phyloP scores from a whole-genome alignment of 495 filamentous ascomycete species.

The Lasiosphaeria ovina region DNA sequence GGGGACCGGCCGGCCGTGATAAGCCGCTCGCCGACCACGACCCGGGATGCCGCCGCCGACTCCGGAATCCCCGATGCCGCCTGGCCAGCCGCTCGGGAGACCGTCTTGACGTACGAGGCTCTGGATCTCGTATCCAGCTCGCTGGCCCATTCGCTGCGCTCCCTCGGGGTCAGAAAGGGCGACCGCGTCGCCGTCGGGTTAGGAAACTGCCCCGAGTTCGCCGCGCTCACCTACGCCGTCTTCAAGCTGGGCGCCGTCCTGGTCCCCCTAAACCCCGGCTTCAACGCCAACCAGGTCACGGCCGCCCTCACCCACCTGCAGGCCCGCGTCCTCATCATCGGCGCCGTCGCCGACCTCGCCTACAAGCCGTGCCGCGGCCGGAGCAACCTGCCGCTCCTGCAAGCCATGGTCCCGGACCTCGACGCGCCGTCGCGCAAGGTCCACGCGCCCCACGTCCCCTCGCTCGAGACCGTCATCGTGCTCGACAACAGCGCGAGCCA shows the following conservation, averaged over 20 bases:
- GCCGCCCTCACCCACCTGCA: constrained; percentile 75
- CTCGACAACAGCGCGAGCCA: constrained; percentile 75
- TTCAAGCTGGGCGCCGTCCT: constrained; percentile 92
- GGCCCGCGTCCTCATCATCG: constrained; percentile 75
- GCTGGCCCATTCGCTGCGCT: constrained; percentile 69
- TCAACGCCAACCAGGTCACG: constrained; percentile 75
- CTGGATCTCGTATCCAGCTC: constrained; percentile 76
- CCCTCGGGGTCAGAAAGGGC: constrained; percentile 76
- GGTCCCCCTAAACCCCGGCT: constrained; percentile 89
- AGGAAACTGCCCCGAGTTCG: constrained; percentile 82
- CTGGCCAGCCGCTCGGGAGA: constrained; percentile 35
- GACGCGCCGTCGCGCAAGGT: constrained; percentile 37
- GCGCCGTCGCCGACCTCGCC: constrained; percentile 79
- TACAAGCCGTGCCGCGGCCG: constrained; percentile 68
- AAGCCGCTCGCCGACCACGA: constrained; percentile 36
- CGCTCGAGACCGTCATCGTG: constrained; percentile 66
- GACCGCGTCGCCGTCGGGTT: constrained; percentile 83
- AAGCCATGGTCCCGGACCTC: constrained; percentile 63
- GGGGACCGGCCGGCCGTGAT: constrained; percentile 70
- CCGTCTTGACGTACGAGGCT: constrained; percentile 64
- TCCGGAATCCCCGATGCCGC: constrained; percentile 12
- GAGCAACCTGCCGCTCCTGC: constrained; percentile 70
- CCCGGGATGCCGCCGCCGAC: constrained; percentile 6
- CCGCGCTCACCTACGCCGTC: constrained; percentile 77
- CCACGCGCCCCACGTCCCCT: constrained; percentile 64